A percentile compares a stretch with the other conserved stretches of the same genome.
Evolutionary conservation across 1,284 basidiomycete species (phyloP).

Genomic region (Lignosus rhinocerotis): DNA sequence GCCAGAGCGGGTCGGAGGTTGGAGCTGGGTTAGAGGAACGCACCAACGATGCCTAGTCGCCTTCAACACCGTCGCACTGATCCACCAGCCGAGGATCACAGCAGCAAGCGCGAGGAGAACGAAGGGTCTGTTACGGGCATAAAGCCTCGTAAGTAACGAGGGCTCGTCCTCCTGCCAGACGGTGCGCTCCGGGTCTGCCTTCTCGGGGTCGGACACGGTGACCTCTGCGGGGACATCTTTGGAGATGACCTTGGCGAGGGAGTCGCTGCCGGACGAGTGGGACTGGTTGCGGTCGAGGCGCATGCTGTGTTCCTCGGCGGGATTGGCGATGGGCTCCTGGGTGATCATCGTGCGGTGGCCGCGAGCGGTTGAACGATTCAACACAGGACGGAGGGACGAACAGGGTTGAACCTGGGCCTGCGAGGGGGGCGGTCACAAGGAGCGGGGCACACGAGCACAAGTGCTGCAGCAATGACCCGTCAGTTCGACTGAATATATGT

Average conservation of each 20-base stretch:
- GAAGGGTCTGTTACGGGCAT: conserved; percentile 38
- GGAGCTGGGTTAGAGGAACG: conserved; percentile 16
- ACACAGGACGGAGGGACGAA: neutral
- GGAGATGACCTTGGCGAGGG: conserved; percentile 32
- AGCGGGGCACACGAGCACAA: conserved; percentile 11
- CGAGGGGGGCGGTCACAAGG: conserved; percentile 3
- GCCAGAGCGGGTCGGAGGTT: no score
- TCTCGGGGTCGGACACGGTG: conserved; percentile 29
- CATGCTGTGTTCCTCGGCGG: neutral
- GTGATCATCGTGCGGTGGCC: neutral
- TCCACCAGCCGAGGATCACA: conserved; percentile 80
- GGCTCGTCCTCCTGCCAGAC: conserved; percentile 31
- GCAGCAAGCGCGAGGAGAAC: conserved; percentile 53
- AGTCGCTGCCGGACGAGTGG: conserved; percentile 22
- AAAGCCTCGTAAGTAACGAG: conserved; percentile 20
- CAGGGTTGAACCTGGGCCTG: neutral
- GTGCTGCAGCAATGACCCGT: neutral
- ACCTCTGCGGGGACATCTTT: conserved; percentile 32
- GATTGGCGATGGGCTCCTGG: neutral
- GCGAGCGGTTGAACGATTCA: neutral
- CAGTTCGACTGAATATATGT: neutral
- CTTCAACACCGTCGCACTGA: conserved; percentile 64
- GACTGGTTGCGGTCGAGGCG: conserved; percentile 22
- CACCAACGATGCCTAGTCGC: conserved; percentile 76
- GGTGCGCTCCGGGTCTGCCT: conserved; percentile 15